Base-by-base conservation (phyloP, 768 basidiomycete genomes). In the Xerocomellus intermedius region DNA sequence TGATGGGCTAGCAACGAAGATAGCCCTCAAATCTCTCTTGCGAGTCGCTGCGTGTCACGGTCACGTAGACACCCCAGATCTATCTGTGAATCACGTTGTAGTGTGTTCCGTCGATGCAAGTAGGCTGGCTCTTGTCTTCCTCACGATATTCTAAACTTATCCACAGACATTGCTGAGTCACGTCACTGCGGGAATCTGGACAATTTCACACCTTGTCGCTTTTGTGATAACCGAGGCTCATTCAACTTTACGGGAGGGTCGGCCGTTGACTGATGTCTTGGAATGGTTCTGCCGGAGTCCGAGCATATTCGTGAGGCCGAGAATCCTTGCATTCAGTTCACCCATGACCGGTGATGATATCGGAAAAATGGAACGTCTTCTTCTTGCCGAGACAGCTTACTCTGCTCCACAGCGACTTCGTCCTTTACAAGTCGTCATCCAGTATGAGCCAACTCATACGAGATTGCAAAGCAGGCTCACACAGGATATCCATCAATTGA, bases 341-440 rank as follows among this genome's bases (percentile, higher is more conserved):
- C 63, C 68, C 24, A 61, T 63, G 45, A 57, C 48, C 13, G 58
- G 62, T 35, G 28, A 69, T 43, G 68, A 72, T 47, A 69, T 75
- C 55, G 57, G 76, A 28, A 68, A 70, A 47, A 64, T 81, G 42
- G 77, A 80, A 62, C 62, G 59, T 28, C 62, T 70, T 0, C 61
- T 83, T 36, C 66, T 77, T 59, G 72, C 75, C 36, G 70, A 72
- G 58, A 67, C 77, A 33, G 69, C 66, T 57, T 75, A 76, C n/a
- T 37, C 69, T 69, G 46, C 65, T 70, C 57, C 65, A 70, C 30
- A 67, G 68, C 38, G 69, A 28, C 72, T 76, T 60, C 66, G 67
- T 17, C 82, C 83, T 13, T 69, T 64, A 26, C 84, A 87, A 63
- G 55, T 79, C 3, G 78, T 87, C 21, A 68, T 87, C 26, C 69